Evolutionary conservation across 2,329 filamentous ascomycete species (phyloP).

Genomic region (Plenodomus tracheiphilus): DNA sequence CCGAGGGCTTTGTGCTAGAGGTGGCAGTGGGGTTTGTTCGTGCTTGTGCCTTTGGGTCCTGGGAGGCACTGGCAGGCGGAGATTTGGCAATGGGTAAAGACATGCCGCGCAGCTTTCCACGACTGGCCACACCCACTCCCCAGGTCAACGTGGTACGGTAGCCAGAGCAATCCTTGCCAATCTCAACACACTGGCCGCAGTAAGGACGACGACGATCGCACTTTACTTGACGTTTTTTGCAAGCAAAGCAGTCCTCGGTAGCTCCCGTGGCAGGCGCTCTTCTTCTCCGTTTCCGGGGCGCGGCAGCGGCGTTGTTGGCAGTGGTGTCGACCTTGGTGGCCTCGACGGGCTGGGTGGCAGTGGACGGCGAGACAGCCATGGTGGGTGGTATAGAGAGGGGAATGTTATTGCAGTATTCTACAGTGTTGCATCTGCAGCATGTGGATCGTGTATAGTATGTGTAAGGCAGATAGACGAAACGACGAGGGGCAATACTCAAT

Average conservation of each 20-base stretch:
- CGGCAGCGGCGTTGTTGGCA: slow-evolving; percentile 35
- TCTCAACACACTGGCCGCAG: slow-evolving; percentile 90
- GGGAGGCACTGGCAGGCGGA: slow-evolving; percentile 29
- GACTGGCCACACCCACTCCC: slow-evolving; percentile 93
- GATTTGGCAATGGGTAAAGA: slow-evolving; percentile 67
- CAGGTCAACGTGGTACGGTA: slow-evolving; percentile 97
- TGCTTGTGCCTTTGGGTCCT: slow-evolving; percentile 32
- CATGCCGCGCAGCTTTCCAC: slow-evolving; percentile 89
- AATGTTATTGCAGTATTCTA: slow-evolving; percentile 27
- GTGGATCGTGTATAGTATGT: slow-evolving; percentile 37
- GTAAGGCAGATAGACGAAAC: slow-evolving; percentile 40
- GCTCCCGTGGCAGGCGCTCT: slow-evolving; percentile 86
- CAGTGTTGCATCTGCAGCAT: slow-evolving; percentile 38
- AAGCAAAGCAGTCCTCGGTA: slow-evolving; percentile 93
- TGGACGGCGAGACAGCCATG: slow-evolving; percentile 41
- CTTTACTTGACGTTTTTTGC: slow-evolving; percentile 77
- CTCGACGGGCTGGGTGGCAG: slow-evolving; percentile 37
- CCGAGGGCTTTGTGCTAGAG: slow-evolving; percentile 20
- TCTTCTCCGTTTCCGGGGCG: slow-evolving; percentile 71
- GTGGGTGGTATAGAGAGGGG: slow-evolving; percentile 17
- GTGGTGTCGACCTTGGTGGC: slow-evolving; percentile 37
- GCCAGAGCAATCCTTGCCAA: slow-evolving; percentile 89
- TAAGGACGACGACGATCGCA: slow-evolving; percentile 93
- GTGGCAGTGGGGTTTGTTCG: slow-evolving; percentile 26
- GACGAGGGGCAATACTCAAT: slow-evolving; percentile 43